phyloP scores from a whole-genome alignment of 2,329 filamentous ascomycete genomes.

The Bipolaris victoriae region DNA sequence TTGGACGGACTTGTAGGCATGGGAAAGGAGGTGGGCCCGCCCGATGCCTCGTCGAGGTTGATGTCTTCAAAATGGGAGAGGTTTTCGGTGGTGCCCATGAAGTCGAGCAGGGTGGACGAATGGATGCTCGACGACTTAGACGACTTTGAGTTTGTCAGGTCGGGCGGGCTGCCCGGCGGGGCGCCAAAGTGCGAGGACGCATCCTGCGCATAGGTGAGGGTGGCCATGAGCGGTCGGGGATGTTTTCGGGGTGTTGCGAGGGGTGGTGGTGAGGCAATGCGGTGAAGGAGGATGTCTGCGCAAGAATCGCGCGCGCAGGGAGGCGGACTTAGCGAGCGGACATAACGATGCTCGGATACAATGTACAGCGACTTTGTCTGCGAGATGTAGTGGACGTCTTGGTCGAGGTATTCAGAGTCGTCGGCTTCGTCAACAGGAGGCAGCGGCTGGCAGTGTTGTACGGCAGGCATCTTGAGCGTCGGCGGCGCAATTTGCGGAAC shows the following conservation, averaged over 20 bases:
- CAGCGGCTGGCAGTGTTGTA: constrained; percentile 29
- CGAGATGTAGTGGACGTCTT: constrained; percentile 31
- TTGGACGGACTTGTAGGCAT: constrained; percentile 35
- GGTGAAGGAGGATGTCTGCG: constrained; percentile 29
- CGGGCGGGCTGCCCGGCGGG: constrained; percentile 72
- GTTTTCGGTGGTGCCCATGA: constrained; percentile 62
- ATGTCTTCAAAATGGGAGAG: constrained; percentile 92
- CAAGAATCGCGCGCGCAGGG: constrained; percentile 35
- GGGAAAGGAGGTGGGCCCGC: constrained; percentile 54
- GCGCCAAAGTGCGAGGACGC: constrained; percentile 46
- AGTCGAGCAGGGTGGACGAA: constrained; percentile 76
- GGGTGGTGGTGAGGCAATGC: constrained; percentile 30
- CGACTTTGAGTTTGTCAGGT: constrained; percentile 83
- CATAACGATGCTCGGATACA: constrained; percentile 47
- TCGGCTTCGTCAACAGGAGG: constrained; percentile 19
- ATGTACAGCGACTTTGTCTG: constrained; percentile 38
- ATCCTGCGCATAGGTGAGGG: constrained; percentile 40
- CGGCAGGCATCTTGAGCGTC: constrained; percentile 35
- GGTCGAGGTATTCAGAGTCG: constrained; percentile 12
- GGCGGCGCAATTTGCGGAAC: constrained; percentile 40
- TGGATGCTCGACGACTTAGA: constrained; percentile 90
- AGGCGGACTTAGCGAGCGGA: constrained; percentile 39
- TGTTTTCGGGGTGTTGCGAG: constrained; percentile 23
- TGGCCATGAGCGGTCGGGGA: constrained; percentile 48
- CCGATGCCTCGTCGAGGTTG: constrained; percentile 71